phyloP scores from a whole-genome alignment of 2,329 filamentous ascomycete genomes.

The Botrytis elliptica region DNA sequence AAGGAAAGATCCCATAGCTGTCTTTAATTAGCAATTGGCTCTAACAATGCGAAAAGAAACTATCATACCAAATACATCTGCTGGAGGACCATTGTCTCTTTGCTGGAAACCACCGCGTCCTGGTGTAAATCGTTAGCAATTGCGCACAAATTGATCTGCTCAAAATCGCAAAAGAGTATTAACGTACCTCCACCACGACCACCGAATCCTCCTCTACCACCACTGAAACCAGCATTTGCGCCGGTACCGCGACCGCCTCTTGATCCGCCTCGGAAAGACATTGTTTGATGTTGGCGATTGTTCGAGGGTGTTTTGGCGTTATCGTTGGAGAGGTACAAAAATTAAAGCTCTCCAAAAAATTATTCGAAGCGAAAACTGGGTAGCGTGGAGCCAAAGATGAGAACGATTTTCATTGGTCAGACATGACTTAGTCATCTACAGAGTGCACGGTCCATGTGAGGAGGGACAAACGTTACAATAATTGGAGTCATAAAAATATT shows the following conservation, averaged over 20 bases:
- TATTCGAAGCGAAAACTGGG: conserved; percentile 23
- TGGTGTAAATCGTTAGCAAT: conserved; percentile 39
- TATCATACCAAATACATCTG: conserved; percentile 55
- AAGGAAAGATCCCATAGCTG: conserved; percentile 91
- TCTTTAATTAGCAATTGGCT: conserved; percentile 26
- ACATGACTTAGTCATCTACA: not conserved
- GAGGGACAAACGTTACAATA: conserved; percentile 5
- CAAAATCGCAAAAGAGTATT: conserved; percentile 34
- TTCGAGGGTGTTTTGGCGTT: conserved; percentile 41
- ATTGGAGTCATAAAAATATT: conserved; percentile 20
- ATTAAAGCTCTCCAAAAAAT: conserved; percentile 25
- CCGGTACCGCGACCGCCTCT: conserved; percentile 49
- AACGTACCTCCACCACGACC: conserved; percentile 45
- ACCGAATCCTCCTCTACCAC: conserved; percentile 50
- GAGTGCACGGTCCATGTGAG: not conserved
- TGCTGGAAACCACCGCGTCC: conserved; percentile 63
- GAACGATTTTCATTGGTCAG: conserved; percentile 17
- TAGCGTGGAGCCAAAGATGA: conserved; percentile 14
- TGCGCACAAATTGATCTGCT: conserved; percentile 18
- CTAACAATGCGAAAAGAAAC: not conserved
- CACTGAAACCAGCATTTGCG: conserved; percentile 50
- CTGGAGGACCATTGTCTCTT: conserved; percentile 60
- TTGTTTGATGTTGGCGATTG: conserved; percentile 27
- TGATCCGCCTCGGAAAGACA: conserved; percentile 57
- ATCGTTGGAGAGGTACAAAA: conserved; percentile 35